Base-by-base conservation (phyloP, 2,329 filamentous ascomycete genomes). In the Magnaporthiopsis rhizophila region DNA sequence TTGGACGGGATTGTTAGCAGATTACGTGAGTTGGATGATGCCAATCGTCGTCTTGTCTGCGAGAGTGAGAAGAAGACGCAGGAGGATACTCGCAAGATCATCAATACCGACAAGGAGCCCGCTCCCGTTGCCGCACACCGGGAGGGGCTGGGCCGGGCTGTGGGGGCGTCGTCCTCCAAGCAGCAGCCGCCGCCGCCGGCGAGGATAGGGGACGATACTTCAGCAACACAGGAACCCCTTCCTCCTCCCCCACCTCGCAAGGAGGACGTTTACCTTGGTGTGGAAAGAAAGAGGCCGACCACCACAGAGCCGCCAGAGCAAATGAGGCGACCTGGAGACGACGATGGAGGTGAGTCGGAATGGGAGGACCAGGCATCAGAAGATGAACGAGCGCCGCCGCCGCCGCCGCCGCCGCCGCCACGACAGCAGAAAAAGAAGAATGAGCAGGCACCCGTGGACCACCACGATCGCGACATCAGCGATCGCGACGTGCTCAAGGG, bases 401-500 rank as follows among this genome's bases (percentile, higher is more conserved):
- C 28, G 18, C 45, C 45, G 12, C 45, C 21, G 7, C 45, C 18
- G 13, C 45, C 18, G 5, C 45, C 45, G 9, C 45, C 45, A 53
- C 45, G 5, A n/a, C 45, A 21, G 18, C 45, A 28, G 58, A 18
- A 61, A 58, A 24, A 58, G 58, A 24, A 1, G 38, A n/a, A n/a
- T 21, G 21, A 53, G 13, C 59, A 62, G 32, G 24, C 56, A 13
- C 26, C 50, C 15, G 62, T 64, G 18, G 74, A 75, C 34, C 68
- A 73, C n/a, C 74, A 76, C 9, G 76, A 79, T 64, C 68, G 68
- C 15, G 70, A 75, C 50, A 78, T 84, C 36, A 73, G 72, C 30
- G 80, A 86, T 69, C 76, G 77, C 59, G 81, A 84, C 69, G 79
- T 86, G 3, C 76, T 86, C 61, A 76, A 79, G 62, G 84, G 84